Base-by-base conservation (phyloP, 2,329 filamentous ascomycete species). In the Talaromyces sp. region DNA sequence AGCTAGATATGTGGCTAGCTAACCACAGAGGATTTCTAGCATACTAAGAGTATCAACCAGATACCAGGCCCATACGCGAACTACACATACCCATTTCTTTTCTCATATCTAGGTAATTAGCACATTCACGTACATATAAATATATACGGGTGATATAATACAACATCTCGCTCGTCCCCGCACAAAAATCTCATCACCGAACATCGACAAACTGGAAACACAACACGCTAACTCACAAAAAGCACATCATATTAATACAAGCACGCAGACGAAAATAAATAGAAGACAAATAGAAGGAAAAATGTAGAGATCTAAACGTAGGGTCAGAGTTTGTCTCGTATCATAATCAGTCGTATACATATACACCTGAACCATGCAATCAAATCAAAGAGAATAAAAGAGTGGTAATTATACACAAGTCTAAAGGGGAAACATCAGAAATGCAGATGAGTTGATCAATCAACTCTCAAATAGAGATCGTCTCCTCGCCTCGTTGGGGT, bases 401-500 rank as follows among this genome's bases (percentile, higher is more conserved):
- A 9, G 22, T 16, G 16, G n/a, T 63, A 57, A 37, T 63, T 48
- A 63, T 63, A 63, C 61, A 63, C 14, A 33, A 10, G 48, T 31
- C 10, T 39, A 56, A 39, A 9, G 13, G n/a, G 14, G 22, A 7
- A 41, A 16, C 0, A 33, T n/a, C 22, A 16, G 24, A 24, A 11
- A 1, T 8, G 5, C 4, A 50, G 35, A 22, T 19, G 16, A 33
- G 7, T 35, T n/a, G 33, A 56, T 65, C 41, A 65, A 52, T 68
- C 65, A 33, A 68, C 67, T 16, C 67, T 52, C 48, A 67, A 41
- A 45, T 67, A 67, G 16, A 68, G 48, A 22, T 67, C 65, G 6
- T 65, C 45, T 10, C 65, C 65, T 8, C 59, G 22, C 43, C 63
- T 61, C 16, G 67, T 65, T 31, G 67, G 67, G 16, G 65, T 68